These are phyloP conservation scores for Blastocystis sp. DNA, from an alignment of 352 stramenopile genomes.

Conservation along the genomic window DNA sequence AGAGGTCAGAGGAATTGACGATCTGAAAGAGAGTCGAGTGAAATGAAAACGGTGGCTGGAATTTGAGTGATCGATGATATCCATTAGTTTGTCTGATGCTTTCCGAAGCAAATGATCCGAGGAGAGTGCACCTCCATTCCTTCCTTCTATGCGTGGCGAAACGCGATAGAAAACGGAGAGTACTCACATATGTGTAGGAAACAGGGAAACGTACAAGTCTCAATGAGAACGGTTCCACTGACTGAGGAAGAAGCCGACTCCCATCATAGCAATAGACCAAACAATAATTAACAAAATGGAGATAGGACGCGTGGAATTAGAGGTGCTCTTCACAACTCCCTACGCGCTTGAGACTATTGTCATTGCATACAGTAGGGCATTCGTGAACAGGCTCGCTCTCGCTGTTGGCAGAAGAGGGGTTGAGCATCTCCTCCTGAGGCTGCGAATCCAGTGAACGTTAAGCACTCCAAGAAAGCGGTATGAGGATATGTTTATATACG, in stretches of 20 bases:
- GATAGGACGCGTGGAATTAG: neutral
- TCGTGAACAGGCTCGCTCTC: too few relatives aligned
- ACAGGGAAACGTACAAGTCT: neutral
- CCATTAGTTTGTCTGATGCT: slow-evolving; percentile 73
- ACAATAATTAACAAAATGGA: neutral
- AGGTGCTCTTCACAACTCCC: neutral
- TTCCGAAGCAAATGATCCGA: slow-evolving; percentile 17
- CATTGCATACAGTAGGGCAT: too few relatives aligned
- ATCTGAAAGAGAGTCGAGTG: neutral
- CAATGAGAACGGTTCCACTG: neutral
- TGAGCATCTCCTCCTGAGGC: neutral
- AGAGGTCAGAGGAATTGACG: neutral
- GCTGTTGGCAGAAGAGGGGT: too few relatives aligned
- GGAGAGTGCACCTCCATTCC: neutral
- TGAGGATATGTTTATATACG: slow-evolving; percentile 49
- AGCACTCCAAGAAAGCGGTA: neutral
- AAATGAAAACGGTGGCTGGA: neutral
- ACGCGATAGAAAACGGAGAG: neutral
- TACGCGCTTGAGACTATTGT: too few relatives aligned
- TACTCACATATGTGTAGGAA: neutral
- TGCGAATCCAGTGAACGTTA: neutral
- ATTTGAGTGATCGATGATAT: slow-evolving; percentile 52
- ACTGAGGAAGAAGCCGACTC: neutral
- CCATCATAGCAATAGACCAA: slow-evolving; percentile 21
- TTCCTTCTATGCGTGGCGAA: neutral